Base-by-base conservation (phyloP, 2,329 filamentous ascomycete genomes). In the Fusarium ramigenum region DNA sequence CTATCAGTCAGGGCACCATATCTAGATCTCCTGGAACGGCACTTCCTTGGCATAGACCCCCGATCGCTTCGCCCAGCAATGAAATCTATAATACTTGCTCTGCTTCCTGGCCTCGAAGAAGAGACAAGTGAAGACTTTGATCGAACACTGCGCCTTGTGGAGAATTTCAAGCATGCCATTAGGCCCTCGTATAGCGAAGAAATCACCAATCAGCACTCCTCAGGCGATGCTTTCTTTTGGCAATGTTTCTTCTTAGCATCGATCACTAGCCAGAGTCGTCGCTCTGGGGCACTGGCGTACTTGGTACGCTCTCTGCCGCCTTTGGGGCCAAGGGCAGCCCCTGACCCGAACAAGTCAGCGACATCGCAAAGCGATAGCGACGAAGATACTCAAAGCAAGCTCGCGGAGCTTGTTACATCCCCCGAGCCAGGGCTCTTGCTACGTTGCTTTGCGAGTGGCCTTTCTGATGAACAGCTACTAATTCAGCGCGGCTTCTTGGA, bases 91-190 rank as follows among this genome's bases (percentile, higher is more conserved):
- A 91, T 98, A 68, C 85, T 99, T 25, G 92, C 94, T n/a, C 85
- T 99, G 36, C 85, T 99, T 7, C 96, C 96, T 1, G 96, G 95
- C 0, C 84, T 99, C 6, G 96, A 99, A 81, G 96, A 99, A 75
- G 96, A 98, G 81, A 97, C 94, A 14, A 97, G 95, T 74, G 96
- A 99, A 80, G 97, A 99, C 80, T 99, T 98, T 81, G 96, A 98
- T 71, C 89, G 93, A 60, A 97, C 95, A 4, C 81, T 97, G 63
- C 89, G 88, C 65, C 89, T 97, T 15, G 81, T 98, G 52, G 92
- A 96, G 76, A 91, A 89, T 63, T 91, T 98, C 80, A 94, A 95
- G 78, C 83, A 87, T 66, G 88, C 89, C 53, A 89, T 95, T 76
- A 87, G 91, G 64, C 84, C 90, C 34, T 76, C 82, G 14, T 83